phyloP scores from a whole-genome alignment of 2,329 filamentous ascomycete genomes.

The Helotiales sp. region DNA sequence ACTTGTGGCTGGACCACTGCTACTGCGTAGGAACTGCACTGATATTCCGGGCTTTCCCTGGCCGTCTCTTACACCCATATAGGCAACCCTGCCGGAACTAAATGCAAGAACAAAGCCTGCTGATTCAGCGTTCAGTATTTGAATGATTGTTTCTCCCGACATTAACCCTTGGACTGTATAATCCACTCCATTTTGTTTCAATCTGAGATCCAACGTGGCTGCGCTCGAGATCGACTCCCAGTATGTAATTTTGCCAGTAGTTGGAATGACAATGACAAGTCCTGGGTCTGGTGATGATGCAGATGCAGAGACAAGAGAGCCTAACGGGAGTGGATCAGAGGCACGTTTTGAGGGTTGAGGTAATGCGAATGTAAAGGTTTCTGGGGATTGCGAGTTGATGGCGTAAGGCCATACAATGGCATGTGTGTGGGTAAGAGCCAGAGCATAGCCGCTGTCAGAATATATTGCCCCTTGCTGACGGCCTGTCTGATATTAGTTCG shows the following conservation, averaged over 20 bases:
- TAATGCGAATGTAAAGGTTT: conserved; percentile 78
- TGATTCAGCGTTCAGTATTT: conserved; percentile 78
- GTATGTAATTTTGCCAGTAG: conserved; percentile 82
- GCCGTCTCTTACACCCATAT: conserved; percentile 80
- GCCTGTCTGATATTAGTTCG: conserved; percentile 41
- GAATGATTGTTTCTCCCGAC: conserved; percentile 74
- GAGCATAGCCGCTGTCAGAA: conserved; percentile 68
- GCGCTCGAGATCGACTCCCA: conserved; percentile 95
- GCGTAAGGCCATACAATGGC: conserved; percentile 92
- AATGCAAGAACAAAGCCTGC: conserved; percentile 84
- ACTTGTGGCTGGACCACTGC: conserved; percentile 51
- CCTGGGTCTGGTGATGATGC: conserved; percentile 80
- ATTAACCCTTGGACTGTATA: conserved; percentile 71
- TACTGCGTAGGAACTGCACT: conserved; percentile 72
- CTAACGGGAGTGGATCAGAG: conserved; percentile 75
- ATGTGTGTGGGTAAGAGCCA: conserved; percentile 77
- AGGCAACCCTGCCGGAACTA: conserved; percentile 82
- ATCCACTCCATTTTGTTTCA: conserved; percentile 79
- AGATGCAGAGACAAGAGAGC: conserved; percentile 77
- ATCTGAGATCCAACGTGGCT: conserved; percentile 75
- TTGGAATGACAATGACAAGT: conserved; percentile 81
- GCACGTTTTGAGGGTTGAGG: conserved; percentile 68
- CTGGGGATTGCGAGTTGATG: conserved; percentile 64
- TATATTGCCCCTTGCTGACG: conserved; percentile 67
- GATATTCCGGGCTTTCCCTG: conserved; percentile 83